Percentiles rank a stretch among this genome's conserved stretches.
These are phyloP conservation scores for Ustilago vetiveriae DNA, from an alignment of 1,284 basidiomycete species.

Conservation along the genomic window DNA sequence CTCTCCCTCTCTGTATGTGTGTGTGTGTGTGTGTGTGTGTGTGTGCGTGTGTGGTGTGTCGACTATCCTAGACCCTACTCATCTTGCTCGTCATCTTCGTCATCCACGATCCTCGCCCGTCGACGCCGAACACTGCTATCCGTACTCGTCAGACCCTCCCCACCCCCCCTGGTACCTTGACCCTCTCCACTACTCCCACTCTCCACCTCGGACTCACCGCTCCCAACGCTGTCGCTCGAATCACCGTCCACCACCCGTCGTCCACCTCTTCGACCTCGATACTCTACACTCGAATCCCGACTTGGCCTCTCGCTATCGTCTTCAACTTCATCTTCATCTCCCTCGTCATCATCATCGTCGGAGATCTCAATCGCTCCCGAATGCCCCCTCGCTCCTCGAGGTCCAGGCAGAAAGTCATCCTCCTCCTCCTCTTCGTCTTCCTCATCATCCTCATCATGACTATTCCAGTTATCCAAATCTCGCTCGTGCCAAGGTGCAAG, in stretches of 20 bases:
- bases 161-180: background rate
- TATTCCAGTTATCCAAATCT: background rate
- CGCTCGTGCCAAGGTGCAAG: background rate
- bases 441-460: conserved; percentile 2
- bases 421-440: conserved; percentile 20
- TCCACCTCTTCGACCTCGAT: conserved; percentile 7
- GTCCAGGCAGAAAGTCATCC: conserved; percentile 38
- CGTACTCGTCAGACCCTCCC: conserved; percentile 13
- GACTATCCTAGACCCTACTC: background rate
- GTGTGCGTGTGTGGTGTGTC: background rate
- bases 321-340: no score
- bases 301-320: background rate
- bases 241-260: conserved; percentile 3
- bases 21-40: no score
- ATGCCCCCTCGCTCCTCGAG: conserved; percentile 10
- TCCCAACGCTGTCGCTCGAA: background rate
- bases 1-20: no score
- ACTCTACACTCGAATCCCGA: conserved; percentile 30
- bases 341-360: conserved; percentile 23
- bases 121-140: conserved; percentile 27
- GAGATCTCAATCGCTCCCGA: conserved; percentile 37
- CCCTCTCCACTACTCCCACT: conserved; percentile 10
- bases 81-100: conserved; percentile 13
- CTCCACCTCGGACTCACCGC: background rate
- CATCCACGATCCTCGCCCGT: conserved; percentile 24